Conservation (phyloP, 331 rosid genomes). For the Malus hybrid region DNA sequence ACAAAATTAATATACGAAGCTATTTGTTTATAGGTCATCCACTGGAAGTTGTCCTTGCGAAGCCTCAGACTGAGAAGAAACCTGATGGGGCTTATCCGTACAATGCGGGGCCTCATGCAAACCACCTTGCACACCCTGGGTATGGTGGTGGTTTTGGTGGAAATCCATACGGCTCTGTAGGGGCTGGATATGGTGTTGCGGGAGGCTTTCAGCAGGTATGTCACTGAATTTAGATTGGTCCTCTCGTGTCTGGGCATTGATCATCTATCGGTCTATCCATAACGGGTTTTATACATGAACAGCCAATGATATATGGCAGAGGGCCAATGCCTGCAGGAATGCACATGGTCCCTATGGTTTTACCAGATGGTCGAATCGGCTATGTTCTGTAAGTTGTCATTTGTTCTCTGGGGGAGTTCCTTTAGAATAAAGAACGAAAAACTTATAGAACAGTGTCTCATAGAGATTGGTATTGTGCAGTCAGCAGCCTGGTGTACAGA, state of each 20-base stretch:
- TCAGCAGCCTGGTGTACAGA: conserved; percentile 88
- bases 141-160: conserved; percentile 77
- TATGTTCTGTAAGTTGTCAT: conserved; percentile 77
- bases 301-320: conserved; percentile 98
- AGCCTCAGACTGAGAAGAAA: conserved; percentile 85
- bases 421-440: background rate
- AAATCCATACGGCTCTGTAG: conserved; percentile 60
- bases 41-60: conserved; percentile 95
- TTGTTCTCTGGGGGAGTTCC: background rate
- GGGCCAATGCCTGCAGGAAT: conserved; percentile 99
- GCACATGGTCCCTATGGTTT: conserved; percentile 99
- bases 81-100: conserved; percentile 57
- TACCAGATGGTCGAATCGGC: conserved; percentile 97
- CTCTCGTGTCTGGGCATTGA: background rate
- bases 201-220: conserved; percentile 66
- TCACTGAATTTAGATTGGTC: background rate
- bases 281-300: conserved; percentile 27
- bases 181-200: conserved; percentile 69
- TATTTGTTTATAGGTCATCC: conserved; percentile 62
- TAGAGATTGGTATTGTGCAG: conserved; percentile 36
- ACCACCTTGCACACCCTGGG: conserved; percentile 62
- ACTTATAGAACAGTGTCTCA: background rate
- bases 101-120: conserved; percentile 51
- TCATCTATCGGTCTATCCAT: background rate
- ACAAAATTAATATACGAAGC: conserved; percentile 2